Conservation (phyloP, 257 asterid species). For the Gynochthodes officinalis region DNA sequence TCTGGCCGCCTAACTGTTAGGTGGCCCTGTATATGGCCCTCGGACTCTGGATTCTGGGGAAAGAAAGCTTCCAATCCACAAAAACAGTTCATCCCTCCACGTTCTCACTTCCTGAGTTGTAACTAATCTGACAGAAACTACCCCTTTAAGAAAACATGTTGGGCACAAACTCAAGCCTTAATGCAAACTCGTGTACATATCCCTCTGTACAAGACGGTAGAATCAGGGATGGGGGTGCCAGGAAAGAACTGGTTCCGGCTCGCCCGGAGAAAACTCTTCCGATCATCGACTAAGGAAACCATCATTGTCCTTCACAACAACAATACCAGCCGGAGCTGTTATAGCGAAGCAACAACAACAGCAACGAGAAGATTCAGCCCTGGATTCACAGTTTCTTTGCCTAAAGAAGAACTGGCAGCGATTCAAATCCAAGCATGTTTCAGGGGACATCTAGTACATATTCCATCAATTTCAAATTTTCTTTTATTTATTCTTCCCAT, state of each 20-base stretch:
- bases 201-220: background rate
- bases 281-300: constrained; percentile 28
- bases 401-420: constrained; percentile 66
- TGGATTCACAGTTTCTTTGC: constrained; percentile 22
- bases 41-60: background rate
- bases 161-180: constrained; percentile 17
- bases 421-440: constrained; percentile 62
- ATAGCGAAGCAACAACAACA: constrained; percentile 24
- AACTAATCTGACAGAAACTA: background rate
- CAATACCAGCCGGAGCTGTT: constrained; percentile 25
- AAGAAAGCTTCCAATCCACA: constrained; percentile 25
- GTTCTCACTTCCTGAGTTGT: constrained; percentile 31
- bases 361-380: constrained; percentile 4
- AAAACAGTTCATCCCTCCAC: constrained; percentile 37
- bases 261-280: constrained; percentile 39
- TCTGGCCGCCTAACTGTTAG: background rate
- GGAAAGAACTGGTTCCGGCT: constrained; percentile 36
- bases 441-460: constrained; percentile 65
- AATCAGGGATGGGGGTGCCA: constrained; percentile 14
- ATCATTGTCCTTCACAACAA: constrained; percentile 40
- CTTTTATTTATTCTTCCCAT: background rate
- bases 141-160: constrained; percentile 22
- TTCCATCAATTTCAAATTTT: background rate
- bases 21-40: constrained; percentile 1
- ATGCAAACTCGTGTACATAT: background rate